Conservation (phyloP, 331 rosid species). For the Quercus tomentella region DNA sequence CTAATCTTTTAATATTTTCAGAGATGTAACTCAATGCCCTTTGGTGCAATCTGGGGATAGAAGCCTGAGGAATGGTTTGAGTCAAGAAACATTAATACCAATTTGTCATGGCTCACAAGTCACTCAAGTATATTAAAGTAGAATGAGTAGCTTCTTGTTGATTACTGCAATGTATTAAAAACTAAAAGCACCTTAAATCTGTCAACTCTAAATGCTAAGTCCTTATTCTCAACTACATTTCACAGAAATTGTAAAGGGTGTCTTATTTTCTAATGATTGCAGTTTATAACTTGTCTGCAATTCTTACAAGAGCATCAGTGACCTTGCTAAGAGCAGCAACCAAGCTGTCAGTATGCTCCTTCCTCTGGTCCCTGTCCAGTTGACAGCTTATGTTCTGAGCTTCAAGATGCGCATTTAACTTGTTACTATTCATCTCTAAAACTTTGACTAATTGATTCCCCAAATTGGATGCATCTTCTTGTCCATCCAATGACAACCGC, state of each 20-base stretch:
- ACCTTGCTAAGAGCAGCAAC: slow-evolving; percentile 43
- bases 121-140: background rate
- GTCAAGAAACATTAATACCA: background rate
- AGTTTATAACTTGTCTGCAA: slow-evolving; percentile 44
- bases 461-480: slow-evolving; percentile 18
- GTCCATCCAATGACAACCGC: slow-evolving; percentile 24
- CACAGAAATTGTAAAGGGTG: background rate
- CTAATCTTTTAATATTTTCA: background rate
- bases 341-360: slow-evolving; percentile 34
- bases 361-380: slow-evolving; percentile 40
- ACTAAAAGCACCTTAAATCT: too few species aligned
- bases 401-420: slow-evolving; percentile 41
- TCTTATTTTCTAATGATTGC: slow-evolving; percentile 11
- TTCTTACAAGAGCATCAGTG: slow-evolving; percentile 44
- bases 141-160: background rate
- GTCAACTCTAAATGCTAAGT: slow-evolving; percentile 10
- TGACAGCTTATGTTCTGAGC: slow-evolving; percentile 34
- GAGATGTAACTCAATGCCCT: background rate
- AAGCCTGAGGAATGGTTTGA: background rate
- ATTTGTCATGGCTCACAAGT: background rate
- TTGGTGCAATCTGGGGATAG: background rate
- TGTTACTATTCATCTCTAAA: slow-evolving; percentile 36
- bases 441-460: slow-evolving; percentile 22
- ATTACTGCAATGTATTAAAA: too few species aligned
- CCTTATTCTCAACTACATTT: background rate